phyloP scores from a whole-genome alignment of 306 rosid species.

The Dalbergia cultrata region DNA sequence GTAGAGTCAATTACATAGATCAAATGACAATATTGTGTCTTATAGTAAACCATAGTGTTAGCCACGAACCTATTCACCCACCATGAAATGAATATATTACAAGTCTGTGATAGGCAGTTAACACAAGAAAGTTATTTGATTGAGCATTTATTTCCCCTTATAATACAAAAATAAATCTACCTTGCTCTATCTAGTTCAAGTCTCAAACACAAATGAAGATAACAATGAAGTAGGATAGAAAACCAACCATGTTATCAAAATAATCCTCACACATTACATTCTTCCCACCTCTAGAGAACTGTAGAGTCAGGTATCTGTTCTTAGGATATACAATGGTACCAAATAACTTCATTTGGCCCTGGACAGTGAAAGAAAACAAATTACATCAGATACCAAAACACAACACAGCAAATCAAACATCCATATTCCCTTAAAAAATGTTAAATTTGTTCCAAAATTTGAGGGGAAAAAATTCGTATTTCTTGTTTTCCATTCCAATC shows the following conservation, averaged over 20 bases:
- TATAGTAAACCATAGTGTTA: background rate
- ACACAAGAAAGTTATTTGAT: slow-evolving; percentile 22
- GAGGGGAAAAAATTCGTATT: background rate
- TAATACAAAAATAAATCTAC: slow-evolving; percentile 3
- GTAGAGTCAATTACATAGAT: background rate
- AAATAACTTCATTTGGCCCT: slow-evolving; percentile 92
- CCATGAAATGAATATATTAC: slow-evolving; percentile 1
- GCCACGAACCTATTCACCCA: slow-evolving; percentile 14
- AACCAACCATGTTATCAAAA: slow-evolving; percentile 90
- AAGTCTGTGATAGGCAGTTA: background rate
- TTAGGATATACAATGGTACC: slow-evolving; percentile 91
- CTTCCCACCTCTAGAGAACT: slow-evolving; percentile 88
- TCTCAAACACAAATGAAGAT: slow-evolving; percentile 9
- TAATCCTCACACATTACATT: slow-evolving; percentile 85
- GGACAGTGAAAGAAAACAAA: slow-evolving; percentile 44
- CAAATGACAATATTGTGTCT: background rate
- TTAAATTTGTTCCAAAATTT: slow-evolving; percentile 6
- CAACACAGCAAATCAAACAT: background rate
- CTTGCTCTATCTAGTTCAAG: slow-evolving; percentile 30
- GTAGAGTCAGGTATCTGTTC: slow-evolving; percentile 88
- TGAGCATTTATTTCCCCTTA: slow-evolving; percentile 2
- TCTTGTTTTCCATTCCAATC: background rate
- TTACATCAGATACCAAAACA: slow-evolving; percentile 14
- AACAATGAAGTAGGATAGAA: background rate
- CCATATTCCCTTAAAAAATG: background rate